These are phyloP conservation scores for Phaeotremella skinneri DNA, from an alignment of 768 basidiomycete genomes.

Conservation along the genomic window DNA sequence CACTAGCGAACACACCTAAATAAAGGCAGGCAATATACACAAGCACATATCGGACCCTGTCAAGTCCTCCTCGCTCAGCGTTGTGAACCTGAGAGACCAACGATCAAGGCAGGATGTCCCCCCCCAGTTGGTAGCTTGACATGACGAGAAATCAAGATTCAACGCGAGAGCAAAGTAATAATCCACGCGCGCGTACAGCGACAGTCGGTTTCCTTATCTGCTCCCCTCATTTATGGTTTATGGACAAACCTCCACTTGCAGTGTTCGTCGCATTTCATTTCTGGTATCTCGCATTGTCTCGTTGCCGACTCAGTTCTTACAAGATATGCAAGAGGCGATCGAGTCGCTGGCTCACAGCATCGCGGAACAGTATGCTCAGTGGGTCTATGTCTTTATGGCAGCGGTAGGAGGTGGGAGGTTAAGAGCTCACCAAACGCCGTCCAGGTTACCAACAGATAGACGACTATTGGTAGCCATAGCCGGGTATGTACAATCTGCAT, in stretches of 20 bases:
- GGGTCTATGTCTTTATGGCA: background rate
- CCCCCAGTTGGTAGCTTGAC: no score
- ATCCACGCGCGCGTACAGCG: no score
- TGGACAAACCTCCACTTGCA: no score
- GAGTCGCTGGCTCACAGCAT: conserved; percentile 19
- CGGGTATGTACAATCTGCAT: conserved; percentile 14
- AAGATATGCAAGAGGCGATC: conserved; percentile 19
- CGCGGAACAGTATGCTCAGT: conserved; percentile 15
- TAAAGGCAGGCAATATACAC: no score
- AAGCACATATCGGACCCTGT: no score
- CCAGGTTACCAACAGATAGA: conserved; percentile 9
- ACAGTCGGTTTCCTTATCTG: background rate
- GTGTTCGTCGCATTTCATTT: no score
- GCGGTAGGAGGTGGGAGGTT: background rate
- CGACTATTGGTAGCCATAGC: conserved; percentile 23
- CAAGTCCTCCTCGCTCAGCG: no score
- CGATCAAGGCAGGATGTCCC: no score
- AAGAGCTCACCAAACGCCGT: conserved; percentile 49
- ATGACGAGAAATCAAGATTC: background rate
- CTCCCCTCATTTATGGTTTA: background rate
- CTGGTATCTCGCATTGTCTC: no score
- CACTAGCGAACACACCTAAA: no score
- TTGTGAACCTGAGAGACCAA: no score
- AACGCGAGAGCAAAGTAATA: no score
- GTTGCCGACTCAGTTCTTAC: background rate